phyloP scores from a whole-genome alignment of 345 rosid species.

The Brassica juncea region DNA sequence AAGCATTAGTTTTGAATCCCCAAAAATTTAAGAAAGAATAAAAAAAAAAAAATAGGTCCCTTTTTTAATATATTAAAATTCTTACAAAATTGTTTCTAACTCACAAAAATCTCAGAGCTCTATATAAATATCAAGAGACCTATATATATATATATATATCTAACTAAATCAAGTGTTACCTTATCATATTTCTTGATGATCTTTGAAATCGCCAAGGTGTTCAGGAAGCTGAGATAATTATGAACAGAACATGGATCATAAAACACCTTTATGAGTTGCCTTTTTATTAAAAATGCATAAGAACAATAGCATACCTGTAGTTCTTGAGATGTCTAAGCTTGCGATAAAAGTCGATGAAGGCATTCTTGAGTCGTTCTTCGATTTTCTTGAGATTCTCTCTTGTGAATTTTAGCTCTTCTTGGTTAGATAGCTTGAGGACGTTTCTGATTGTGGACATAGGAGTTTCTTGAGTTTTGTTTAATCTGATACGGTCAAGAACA shows the following conservation, averaged over 20 bases:
- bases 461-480: conserved; percentile 53
- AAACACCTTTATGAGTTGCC: background rate
- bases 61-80: background rate
- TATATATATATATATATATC: background rate
- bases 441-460: conserved; percentile 61
- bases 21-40: background rate
- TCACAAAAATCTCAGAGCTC: background rate
- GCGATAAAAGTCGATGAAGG: conserved; percentile 44
- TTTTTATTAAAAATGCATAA: background rate
- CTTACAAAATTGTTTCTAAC: background rate
- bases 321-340: conserved; percentile 51
- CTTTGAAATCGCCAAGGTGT: conserved; percentile 48
- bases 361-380: conserved; percentile 41
- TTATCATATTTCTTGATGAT: conserved; percentile 59
- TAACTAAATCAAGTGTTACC: conserved; percentile 33
- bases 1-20: background rate
- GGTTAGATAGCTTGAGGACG: conserved; percentile 48
- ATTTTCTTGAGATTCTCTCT: conserved; percentile 50
- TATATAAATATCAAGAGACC: background rate
- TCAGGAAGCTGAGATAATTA: conserved; percentile 42
- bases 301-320: conserved; percentile 42
- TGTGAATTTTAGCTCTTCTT: conserved; percentile 44
- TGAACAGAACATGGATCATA: background rate
- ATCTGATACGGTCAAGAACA: conserved; percentile 52
- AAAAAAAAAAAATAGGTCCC: background rate